Percentiles rank a stretch among this genome's conserved stretches.
These are phyloP conservation scores for Rhizopus delemar DNA, from an alignment of 371 early-diverging fungal genomes.

Conservation along the genomic window DNA sequence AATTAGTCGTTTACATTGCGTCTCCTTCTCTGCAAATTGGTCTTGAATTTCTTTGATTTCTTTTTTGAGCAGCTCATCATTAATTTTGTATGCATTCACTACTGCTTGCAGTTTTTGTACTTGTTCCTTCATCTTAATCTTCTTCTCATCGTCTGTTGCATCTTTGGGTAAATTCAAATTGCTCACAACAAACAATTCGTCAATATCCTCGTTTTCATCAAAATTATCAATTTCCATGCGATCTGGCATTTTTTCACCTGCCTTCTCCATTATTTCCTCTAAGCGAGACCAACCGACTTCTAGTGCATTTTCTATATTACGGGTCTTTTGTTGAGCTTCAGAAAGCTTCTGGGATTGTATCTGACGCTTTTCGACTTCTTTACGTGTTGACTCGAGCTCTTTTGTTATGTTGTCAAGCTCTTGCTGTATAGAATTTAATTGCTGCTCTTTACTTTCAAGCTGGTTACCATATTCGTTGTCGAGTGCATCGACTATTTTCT, in stretches of 20 bases:
- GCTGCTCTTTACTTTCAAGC: constrained; percentile 60
- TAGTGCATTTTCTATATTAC: constrained; percentile 50
- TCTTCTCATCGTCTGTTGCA: constrained; percentile 17
- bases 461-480: constrained; percentile 68
- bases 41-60: constrained; percentile 42
- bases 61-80: constrained; percentile 40
- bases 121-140: constrained; percentile 29
- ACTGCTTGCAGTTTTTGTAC: constrained; percentile 40
- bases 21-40: constrained; percentile 56
- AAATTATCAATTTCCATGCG: constrained; percentile 19
- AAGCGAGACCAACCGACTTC: constrained; percentile 31
- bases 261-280: constrained; percentile 19
- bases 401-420: constrained; percentile 62
- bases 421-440: constrained; percentile 60
- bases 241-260: constrained; percentile 12
- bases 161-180: constrained; percentile 9
- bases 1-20: constrained; percentile 74
- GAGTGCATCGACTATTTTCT: constrained; percentile 69
- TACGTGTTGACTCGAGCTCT: constrained; percentile 69
- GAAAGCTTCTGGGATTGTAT: constrained; percentile 53
- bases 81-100: constrained; percentile 49
- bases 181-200: constrained; percentile 18
- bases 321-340: constrained; percentile 57
- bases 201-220: constrained; percentile 32
- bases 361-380: constrained; percentile 57